Conservation (phyloP, 345 rosid species). For the Aegle marmelos region DNA sequence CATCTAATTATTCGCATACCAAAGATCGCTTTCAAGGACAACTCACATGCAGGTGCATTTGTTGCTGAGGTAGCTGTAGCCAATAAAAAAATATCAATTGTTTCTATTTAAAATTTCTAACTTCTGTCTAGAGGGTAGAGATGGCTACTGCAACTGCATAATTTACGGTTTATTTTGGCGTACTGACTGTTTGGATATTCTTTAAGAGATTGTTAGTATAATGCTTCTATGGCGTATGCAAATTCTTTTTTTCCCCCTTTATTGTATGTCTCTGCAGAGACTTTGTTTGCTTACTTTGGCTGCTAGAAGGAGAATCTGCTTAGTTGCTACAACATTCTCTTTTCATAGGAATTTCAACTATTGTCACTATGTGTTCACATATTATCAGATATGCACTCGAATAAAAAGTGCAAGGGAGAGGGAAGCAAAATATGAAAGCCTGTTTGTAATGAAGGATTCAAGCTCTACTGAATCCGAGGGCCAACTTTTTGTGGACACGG, state of each 20-base stretch:
- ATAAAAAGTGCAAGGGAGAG: conserved; percentile 46
- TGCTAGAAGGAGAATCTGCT: conserved; percentile 6
- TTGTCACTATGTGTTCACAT: conserved; percentile 12
- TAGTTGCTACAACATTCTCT: neutral
- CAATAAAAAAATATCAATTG: conserved; percentile 8
- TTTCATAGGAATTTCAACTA: conserved; percentile 8
- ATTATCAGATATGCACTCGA: conserved; percentile 71
- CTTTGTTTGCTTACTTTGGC: neutral
- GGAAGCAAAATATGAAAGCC: conserved; percentile 46
- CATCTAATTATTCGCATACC: conserved; percentile 78
- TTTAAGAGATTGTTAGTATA: neutral
- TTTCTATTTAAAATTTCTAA: neutral
- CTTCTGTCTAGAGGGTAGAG: neutral
- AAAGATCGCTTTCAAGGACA: conserved; percentile 85
- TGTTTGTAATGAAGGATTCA: conserved; percentile 71
- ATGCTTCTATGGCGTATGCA: neutral
- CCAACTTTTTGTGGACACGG: conserved; percentile 81
- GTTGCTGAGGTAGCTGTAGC: conserved; percentile 73
- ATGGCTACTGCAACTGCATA: neutral
- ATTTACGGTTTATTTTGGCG: neutral
- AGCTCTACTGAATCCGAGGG: conserved; percentile 37
- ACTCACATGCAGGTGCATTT: conserved; percentile 87
- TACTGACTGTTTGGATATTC: neutral
- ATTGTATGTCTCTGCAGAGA: too few species aligned
- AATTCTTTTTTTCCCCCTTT: neutral